A percentile compares a stretch with the other conserved stretches of the same genome.
phyloP scores from a whole-genome alignment of 164 flowering plant genomes.

The Cinnamomum chago region DNA sequence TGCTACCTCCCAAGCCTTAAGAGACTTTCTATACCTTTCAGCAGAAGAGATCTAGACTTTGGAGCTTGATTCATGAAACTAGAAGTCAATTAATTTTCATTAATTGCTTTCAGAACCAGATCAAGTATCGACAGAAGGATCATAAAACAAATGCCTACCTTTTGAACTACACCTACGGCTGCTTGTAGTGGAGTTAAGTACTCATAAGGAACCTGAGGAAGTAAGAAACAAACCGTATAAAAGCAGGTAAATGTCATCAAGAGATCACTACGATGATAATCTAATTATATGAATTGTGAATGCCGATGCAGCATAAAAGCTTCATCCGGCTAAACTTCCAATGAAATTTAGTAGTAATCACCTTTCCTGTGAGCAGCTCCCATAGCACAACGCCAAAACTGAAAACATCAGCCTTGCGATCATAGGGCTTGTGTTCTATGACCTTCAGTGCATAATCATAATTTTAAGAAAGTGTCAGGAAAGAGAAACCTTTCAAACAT shows the following conservation, averaged over 20 bases:
- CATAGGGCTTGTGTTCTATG: conserved; percentile 55
- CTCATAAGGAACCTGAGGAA: conserved; percentile 72
- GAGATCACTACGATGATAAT: background rate
- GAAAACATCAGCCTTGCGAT: conserved; percentile 42
- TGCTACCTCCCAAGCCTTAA: background rate
- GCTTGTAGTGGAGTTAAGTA: conserved; percentile 85
- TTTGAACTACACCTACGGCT: conserved; percentile 92
- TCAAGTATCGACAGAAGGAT: background rate
- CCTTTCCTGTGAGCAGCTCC: conserved; percentile 48
- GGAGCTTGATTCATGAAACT: too few species aligned
- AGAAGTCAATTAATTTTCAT: background rate
- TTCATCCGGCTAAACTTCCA: conserved; percentile 15
- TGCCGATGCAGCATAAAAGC: background rate
- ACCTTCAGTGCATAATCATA: conserved; percentile 50
- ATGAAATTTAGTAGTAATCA: conserved; percentile 5
- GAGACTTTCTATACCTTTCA: background rate
- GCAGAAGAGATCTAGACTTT: too few species aligned
- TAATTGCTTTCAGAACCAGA: background rate
- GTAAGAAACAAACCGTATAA: background rate
- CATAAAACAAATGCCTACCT: conserved; percentile 43
- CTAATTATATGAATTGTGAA: background rate
- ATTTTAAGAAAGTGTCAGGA: conserved; percentile 6
- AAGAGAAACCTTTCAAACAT: background rate
- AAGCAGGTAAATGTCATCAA: background rate
- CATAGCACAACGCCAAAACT: conserved; percentile 41